Percentiles rank a stretch among this genome's conserved stretches.
These are phyloP conservation scores for Solanum appendiculatum DNA, from an alignment of 257 asterid species.

Conservation along the genomic window DNA sequence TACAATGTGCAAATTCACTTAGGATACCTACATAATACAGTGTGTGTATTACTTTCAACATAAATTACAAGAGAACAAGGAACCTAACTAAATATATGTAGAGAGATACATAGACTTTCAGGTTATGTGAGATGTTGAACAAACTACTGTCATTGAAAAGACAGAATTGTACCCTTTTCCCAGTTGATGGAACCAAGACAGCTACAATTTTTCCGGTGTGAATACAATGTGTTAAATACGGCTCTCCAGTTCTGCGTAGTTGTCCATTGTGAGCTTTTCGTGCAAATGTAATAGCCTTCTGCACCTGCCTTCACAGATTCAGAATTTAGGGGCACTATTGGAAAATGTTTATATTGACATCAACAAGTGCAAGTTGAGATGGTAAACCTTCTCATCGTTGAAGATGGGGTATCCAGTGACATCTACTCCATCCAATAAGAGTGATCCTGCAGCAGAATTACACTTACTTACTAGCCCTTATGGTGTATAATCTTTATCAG, in stretches of 20 bases:
- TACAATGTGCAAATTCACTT: neutral
- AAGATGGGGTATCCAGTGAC: slow-evolving; percentile 85
- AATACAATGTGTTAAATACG: slow-evolving; percentile 86
- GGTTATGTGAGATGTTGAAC: neutral
- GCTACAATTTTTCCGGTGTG: slow-evolving; percentile 87
- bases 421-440: slow-evolving; percentile 78
- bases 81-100: neutral
- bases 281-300: slow-evolving; percentile 88
- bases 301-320: slow-evolving; percentile 93
- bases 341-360: slow-evolving; percentile 8
- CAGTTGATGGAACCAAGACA: slow-evolving; percentile 68
- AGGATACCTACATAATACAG: neutral
- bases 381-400: slow-evolving; percentile 71
- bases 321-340: slow-evolving; percentile 30
- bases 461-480: neutral
- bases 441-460: slow-evolving; percentile 53
- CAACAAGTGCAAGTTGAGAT: slow-evolving; percentile 30
- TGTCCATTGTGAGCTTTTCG: slow-evolving; percentile 92
- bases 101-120: neutral
- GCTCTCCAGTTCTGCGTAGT: slow-evolving; percentile 93
- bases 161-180: slow-evolving; percentile 57
- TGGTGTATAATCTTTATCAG: neutral
- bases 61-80: neutral
- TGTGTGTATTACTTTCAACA: neutral
- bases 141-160: neutral